phyloP scores from a whole-genome alignment of 306 rosid species.

The Malus fusca region DNA sequence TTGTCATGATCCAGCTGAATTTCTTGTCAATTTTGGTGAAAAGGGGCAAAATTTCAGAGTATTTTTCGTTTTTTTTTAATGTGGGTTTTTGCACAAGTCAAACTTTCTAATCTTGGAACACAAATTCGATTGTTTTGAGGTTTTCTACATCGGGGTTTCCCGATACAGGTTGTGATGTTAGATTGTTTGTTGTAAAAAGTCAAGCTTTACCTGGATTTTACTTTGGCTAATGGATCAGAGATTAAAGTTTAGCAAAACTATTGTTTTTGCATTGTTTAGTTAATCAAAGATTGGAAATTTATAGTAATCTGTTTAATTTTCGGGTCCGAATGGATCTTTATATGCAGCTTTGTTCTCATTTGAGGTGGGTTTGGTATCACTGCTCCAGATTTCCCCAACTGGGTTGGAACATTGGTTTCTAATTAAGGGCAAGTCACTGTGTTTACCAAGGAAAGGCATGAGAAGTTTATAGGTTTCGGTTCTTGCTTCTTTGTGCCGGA shows the following conservation, averaged over 20 bases:
- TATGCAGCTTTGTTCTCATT: conserved; percentile 24
- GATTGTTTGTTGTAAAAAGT: conserved; percentile 3
- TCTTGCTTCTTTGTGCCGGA: conserved; percentile 17
- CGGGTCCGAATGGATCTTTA: conserved; percentile 17
- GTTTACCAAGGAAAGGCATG: conserved; percentile 21
- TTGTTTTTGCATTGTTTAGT: conserved; percentile 12
- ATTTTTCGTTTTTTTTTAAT: conserved; percentile 6
- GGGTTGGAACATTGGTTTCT: conserved; percentile 22
- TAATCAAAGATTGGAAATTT: not conserved
- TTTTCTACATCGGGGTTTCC: conserved; percentile 20
- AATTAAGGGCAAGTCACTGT: conserved; percentile 11
- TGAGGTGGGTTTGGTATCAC: conserved; percentile 22
- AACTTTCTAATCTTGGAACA: conserved; percentile 26
- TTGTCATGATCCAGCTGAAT: conserved; percentile 38
- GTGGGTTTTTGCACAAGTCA: conserved; percentile 38
- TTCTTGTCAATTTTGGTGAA: conserved; percentile 19
- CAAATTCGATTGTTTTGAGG: conserved; percentile 4
- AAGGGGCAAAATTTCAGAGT: conserved; percentile 27
- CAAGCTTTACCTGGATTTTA: not conserved
- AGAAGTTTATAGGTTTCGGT: conserved; percentile 15
- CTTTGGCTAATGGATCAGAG: conserved; percentile 4
- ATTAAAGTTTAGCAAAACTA: not conserved
- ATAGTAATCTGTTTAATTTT: conserved; percentile 15
- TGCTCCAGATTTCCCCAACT: conserved; percentile 19
- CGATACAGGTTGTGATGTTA: not conserved